phyloP scores from a whole-genome alignment of 495 filamentous ascomycete species.

The Aspergillus egyptiacus region DNA sequence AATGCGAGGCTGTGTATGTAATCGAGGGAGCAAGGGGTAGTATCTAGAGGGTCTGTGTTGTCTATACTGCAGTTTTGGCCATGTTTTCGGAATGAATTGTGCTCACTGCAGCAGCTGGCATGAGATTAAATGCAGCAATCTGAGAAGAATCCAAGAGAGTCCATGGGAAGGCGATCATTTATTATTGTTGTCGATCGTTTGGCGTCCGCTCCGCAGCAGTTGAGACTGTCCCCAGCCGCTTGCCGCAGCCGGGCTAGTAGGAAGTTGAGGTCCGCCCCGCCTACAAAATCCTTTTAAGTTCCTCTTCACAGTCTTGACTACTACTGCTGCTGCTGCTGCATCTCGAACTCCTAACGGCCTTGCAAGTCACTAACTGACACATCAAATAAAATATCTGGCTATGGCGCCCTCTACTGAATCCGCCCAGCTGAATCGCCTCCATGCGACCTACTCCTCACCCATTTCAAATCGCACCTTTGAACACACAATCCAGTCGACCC shows the following conservation, averaged over 20 bases:
- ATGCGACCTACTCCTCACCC: conserved; percentile 56
- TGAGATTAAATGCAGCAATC: conserved; percentile 5
- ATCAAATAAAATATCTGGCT: not conserved
- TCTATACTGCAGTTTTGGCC: not conserved
- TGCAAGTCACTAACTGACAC: not conserved
- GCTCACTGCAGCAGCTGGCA: not conserved
- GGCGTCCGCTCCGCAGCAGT: conserved; percentile 9
- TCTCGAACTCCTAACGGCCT: too few species aligned
- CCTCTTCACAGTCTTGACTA: not conserved
- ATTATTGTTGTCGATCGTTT: conserved; percentile 10
- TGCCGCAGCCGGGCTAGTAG: conserved; percentile 10
- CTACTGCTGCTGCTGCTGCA: too few species aligned
- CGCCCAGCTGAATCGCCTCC: conserved; percentile 23
- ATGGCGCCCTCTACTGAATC: not conserved
- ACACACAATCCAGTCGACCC: conserved; percentile 38
- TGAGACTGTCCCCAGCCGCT: conserved; percentile 3
- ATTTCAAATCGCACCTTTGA: conserved; percentile 33
- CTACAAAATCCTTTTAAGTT: conserved; percentile 1
- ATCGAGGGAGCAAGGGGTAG: conserved; percentile 1
- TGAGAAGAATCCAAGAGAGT: not conserved
- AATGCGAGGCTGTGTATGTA: conserved; percentile 11
- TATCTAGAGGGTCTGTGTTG: not conserved
- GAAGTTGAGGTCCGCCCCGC: conserved; percentile 19
- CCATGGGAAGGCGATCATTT: conserved; percentile 1
- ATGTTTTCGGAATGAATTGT: not conserved